phyloP scores from a whole-genome alignment of 2,329 filamentous ascomycete genomes.

The Shiraia sp. region DNA sequence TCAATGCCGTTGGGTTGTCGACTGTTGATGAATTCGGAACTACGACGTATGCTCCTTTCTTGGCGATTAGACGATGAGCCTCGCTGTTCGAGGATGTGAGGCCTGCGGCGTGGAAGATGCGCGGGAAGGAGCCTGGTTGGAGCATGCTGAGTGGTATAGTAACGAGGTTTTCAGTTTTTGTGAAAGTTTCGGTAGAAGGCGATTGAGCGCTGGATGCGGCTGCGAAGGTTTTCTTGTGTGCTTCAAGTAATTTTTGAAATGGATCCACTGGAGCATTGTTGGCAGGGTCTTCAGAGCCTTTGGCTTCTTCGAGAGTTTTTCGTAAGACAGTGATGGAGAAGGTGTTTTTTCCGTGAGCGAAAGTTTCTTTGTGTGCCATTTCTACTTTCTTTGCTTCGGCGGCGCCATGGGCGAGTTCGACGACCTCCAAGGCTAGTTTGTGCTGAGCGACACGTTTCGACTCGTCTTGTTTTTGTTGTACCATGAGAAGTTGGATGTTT shows the following conservation, averaged over 20 bases:
- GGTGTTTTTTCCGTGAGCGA: conserved; percentile 33
- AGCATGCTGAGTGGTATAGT: conserved; percentile 64
- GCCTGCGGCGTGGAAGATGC: conserved; percentile 63
- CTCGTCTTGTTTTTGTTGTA: conserved; percentile 68
- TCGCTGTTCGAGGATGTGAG: conserved; percentile 61
- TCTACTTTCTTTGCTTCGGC: conserved; percentile 67
- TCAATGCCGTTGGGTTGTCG: conserved; percentile 50
- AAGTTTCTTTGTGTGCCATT: conserved; percentile 57
- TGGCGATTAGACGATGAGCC: conserved; percentile 60
- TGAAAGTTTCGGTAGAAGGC: conserved; percentile 28
- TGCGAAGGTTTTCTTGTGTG: conserved; percentile 34
- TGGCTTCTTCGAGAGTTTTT: conserved; percentile 15
- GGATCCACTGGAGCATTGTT: too few relatives aligned
- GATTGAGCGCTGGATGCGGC: conserved; percentile 18
- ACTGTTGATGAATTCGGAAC: conserved; percentile 51
- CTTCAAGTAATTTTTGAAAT: too few relatives aligned
- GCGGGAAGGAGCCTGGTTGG: conserved; percentile 58
- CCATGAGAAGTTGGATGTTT: conserved; percentile 70
- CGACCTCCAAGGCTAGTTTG: conserved; percentile 77
- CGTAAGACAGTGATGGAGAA: conserved; percentile 33
- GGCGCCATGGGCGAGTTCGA: conserved; percentile 76
- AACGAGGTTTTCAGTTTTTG: conserved; percentile 60
- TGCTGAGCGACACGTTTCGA: conserved; percentile 80
- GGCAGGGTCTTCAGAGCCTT: conserved; percentile 1
- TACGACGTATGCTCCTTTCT: conserved; percentile 62